Evolutionary conservation across 2,329 filamentous ascomycete species (phyloP).

Genomic region (Colletotrichum cereale): DNA sequence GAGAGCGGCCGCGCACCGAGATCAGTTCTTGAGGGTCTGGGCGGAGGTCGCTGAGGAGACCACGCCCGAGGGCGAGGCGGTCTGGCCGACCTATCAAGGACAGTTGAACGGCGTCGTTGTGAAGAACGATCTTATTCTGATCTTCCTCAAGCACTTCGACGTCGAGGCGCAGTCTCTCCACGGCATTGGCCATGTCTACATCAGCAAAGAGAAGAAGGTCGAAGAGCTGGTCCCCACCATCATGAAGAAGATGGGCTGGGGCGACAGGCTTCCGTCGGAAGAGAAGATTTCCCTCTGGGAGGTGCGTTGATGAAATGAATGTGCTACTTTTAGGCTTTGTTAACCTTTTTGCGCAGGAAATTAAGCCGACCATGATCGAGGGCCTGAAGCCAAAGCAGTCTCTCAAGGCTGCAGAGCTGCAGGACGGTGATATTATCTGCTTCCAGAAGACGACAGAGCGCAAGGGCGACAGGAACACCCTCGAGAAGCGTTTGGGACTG

Average conservation of each 20-base stretch:
- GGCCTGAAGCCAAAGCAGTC: constrained; percentile 91
- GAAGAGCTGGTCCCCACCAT: constrained; percentile 85
- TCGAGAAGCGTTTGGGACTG: constrained; percentile 54
- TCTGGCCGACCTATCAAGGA: constrained; percentile 76
- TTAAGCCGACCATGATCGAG: constrained; percentile 98
- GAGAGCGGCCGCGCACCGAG: constrained; percentile 68
- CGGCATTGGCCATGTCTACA: constrained; percentile 87
- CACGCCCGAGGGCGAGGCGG: constrained; percentile 73
- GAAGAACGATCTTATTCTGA: constrained; percentile 76
- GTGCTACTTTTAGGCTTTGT: constrained; percentile 10
- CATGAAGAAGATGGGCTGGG: constrained; percentile 87
- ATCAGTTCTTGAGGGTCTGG: constrained; percentile 86
- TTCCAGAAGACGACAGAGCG: constrained; percentile 78
- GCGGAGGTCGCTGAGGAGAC: constrained; percentile 81
- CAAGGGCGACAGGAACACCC: constrained; percentile 55
- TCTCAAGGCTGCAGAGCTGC: constrained; percentile 90
- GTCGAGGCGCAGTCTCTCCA: constrained; percentile 78
- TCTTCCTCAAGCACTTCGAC: constrained; percentile 96
- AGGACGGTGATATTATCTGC: constrained; percentile 96
- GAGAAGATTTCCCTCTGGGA: constrained; percentile 82
- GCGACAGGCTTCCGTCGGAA: constrained; percentile 74
- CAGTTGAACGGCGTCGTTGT: constrained; percentile 68
- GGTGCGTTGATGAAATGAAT: constrained; percentile 53
- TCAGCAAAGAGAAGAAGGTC: constrained; percentile 88
- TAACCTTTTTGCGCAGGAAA: constrained; percentile 72